A percentile compares a stretch with the other conserved stretches of the same genome.
Evolutionary conservation across 441 rosid genomes (phyloP).

Genomic region (Dalechampia spathulata): DNA sequence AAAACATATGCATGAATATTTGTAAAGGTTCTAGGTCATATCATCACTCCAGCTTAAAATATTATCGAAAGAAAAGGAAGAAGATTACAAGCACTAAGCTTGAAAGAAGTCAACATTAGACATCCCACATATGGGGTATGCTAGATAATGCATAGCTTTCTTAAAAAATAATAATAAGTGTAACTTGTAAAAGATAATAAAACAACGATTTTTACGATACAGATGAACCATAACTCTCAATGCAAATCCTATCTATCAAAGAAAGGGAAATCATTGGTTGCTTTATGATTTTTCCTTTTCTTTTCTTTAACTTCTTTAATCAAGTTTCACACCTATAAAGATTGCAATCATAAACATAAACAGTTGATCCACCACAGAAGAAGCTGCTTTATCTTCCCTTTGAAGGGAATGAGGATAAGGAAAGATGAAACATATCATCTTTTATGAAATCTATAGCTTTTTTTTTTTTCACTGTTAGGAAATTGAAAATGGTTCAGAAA

Average conservation of each 20-base stretch:
- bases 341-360: conserved; percentile 19
- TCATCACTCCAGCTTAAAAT: no score
- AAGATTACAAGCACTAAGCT: no score
- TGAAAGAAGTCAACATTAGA: no score
- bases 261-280: conserved; percentile 18
- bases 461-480: conserved; percentile 7
- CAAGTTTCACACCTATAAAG: conserved; percentile 24
- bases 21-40: no score
- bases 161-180: no score
- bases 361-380: conserved; percentile 11
- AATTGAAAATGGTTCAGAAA: conserved; percentile 24
- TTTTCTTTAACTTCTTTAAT: conserved; percentile 20
- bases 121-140: no score
- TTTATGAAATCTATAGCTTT: neutral
- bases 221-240: conserved; percentile 14
- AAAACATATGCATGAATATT: no score
- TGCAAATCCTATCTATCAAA: conserved; percentile 11
- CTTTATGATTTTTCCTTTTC: conserved; percentile 17
- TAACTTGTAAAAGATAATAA: conserved; percentile 17
- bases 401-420: conserved; percentile 18
- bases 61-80: no score
- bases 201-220: conserved; percentile 6
- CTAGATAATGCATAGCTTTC: no score
- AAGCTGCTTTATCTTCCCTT: conserved; percentile 17
- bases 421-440: conserved; percentile 7